Evolutionary conservation across 306 rosid species (phyloP).

Genomic region (Medicago arabica): DNA sequence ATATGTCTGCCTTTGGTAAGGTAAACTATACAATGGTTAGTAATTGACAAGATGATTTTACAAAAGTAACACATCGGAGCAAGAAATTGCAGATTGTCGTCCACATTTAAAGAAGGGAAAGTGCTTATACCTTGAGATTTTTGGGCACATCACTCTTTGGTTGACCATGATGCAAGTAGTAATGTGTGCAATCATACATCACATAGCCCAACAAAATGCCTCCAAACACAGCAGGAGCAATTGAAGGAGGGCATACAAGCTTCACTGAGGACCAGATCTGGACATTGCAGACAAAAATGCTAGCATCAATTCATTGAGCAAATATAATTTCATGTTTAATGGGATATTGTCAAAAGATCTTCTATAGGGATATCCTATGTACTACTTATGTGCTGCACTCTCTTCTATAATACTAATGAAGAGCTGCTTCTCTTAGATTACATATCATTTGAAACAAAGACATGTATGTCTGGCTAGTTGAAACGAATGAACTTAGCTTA

Average conservation of each 20-base stretch:
- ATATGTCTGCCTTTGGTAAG: background rate
- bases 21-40: background rate
- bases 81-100: slow-evolving; percentile 4
- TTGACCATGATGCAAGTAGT: slow-evolving; percentile 92
- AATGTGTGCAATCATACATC: slow-evolving; percentile 89
- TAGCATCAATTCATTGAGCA: slow-evolving; percentile 33
- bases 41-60: slow-evolving; percentile 4
- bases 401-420: slow-evolving; percentile 9
- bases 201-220: slow-evolving; percentile 93
- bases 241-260: slow-evolving; percentile 56
- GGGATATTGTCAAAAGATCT: slow-evolving; percentile 5
- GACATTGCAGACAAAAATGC: slow-evolving; percentile 35
- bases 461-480: no score
- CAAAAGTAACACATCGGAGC: slow-evolving; percentile 15
- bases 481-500: no score
- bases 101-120: slow-evolving; percentile 19
- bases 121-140: slow-evolving; percentile 70
- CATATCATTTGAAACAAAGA: no score
- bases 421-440: no score
- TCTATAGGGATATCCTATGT: background rate
- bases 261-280: slow-evolving; percentile 78
- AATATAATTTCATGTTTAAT: slow-evolving; percentile 1
- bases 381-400: slow-evolving; percentile 3
- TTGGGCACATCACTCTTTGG: slow-evolving; percentile 59
- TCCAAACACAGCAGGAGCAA: slow-evolving; percentile 83